Evolutionary conservation across 1,284 basidiomycete species (phyloP).

Genomic region (Moesziomyces globuligerus): DNA sequence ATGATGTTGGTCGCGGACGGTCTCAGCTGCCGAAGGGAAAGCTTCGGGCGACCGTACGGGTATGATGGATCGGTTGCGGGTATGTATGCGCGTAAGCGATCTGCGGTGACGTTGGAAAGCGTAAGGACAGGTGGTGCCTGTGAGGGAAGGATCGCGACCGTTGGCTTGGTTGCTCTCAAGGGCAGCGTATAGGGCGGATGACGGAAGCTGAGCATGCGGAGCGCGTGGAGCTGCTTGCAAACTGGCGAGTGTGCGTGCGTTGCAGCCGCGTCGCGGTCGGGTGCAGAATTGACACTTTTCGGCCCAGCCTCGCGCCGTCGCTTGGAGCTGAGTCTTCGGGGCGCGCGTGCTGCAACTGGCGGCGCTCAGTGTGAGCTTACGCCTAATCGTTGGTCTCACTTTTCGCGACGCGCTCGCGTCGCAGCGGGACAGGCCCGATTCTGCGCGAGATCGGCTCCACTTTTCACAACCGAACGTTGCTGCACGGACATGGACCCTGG

Average conservation of each 20-base stretch:
- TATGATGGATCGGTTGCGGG: too few species aligned
- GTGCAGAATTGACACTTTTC: neutral
- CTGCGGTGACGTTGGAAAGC: too few species aligned
- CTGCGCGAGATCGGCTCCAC: neutral
- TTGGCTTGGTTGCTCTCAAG: neutral
- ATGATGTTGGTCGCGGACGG: too few species aligned
- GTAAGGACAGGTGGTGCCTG: too few species aligned
- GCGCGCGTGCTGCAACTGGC: constrained; percentile 1
- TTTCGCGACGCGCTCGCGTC: constrained; percentile 44
- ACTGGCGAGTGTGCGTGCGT: too few species aligned
- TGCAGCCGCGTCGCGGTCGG: too few species aligned
- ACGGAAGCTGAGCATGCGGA: neutral
- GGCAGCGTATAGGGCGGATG: too few species aligned
- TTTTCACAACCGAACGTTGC: neutral
- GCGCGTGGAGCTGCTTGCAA: too few species aligned
- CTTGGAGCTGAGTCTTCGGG: neutral
- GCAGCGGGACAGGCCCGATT: neutral
- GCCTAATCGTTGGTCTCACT: constrained; percentile 6
- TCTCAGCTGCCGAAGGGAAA: too few species aligned
- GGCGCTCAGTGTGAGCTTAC: too few species aligned
- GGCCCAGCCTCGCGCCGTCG: neutral
- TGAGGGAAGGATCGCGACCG: neutral
- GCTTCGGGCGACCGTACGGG: too few species aligned
- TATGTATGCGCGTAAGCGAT: too few species aligned
- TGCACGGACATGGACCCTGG: neutral